A percentile compares a stretch with the other conserved stretches of the same genome.
These are phyloP conservation scores for Hypsizygus marmoreus DNA, from an alignment of 768 basidiomycete genomes.

Conservation along the genomic window DNA sequence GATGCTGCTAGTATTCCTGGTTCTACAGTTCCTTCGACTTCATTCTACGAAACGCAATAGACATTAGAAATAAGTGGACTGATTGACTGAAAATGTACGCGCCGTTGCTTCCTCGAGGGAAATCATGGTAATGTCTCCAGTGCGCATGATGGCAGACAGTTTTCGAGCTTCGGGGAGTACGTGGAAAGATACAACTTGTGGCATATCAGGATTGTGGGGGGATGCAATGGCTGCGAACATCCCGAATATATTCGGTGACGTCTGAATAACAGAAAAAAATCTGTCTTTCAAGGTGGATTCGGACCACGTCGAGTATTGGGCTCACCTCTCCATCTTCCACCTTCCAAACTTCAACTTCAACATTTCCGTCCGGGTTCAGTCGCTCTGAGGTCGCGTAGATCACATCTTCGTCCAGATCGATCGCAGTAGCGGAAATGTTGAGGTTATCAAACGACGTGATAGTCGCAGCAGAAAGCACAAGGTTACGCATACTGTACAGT, in stretches of 20 bases:
- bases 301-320: not conserved
- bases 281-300: constrained; percentile 1
- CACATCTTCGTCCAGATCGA: constrained; percentile 66
- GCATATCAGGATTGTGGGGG: constrained; percentile 19
- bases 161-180: constrained; percentile 73
- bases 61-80: constrained; percentile 18
- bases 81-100: constrained; percentile 17
- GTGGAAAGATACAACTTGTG: constrained; percentile 63
- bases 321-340: constrained; percentile 25
- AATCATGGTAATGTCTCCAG: constrained; percentile 82
- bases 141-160: constrained; percentile 66
- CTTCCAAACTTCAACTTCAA: constrained; percentile 63
- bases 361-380: constrained; percentile 45
- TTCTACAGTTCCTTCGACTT: constrained; percentile 87
- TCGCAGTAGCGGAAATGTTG: constrained; percentile 46
- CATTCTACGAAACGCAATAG: constrained; percentile 36
- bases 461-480: constrained; percentile 41
- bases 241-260: constrained; percentile 28
- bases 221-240: constrained; percentile 40
- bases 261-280: constrained; percentile 4
- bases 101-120: constrained; percentile 53
- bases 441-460: constrained; percentile 28
- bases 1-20: constrained; percentile 77
- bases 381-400: constrained; percentile 61
- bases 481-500: constrained; percentile 54